Evolutionary conservation across 140 eudicot genomes (phyloP).

Genomic region (Bidens hawaiensis): DNA sequence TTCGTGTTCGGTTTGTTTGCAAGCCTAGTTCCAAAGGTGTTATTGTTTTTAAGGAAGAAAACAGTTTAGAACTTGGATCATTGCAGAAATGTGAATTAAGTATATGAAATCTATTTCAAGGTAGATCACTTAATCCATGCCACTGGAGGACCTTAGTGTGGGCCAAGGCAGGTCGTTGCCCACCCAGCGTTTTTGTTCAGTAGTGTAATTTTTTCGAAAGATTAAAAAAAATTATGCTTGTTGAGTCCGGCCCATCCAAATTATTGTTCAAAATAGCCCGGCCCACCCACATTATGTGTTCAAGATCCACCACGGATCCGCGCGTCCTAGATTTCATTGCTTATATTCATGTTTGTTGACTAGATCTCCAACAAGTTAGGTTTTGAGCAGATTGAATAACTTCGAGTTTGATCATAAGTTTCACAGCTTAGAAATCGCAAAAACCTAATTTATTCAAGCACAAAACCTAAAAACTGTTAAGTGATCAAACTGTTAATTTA

Average conservation of each 20-base stretch:
- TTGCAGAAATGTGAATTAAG: conserved; percentile 1
- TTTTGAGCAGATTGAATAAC: background rate
- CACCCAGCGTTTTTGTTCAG: too few relatives aligned
- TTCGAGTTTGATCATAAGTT: background rate
- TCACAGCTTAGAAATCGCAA: background rate
- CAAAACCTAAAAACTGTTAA: background rate
- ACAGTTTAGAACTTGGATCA: background rate
- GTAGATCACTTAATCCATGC: background rate
- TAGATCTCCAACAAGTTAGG: background rate
- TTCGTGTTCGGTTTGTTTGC: too few relatives aligned
- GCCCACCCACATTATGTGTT: too few relatives aligned
- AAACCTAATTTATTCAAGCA: background rate
- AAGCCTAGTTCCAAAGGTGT: too few relatives aligned
- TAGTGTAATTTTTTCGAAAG: too few relatives aligned
- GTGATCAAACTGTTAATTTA: too few relatives aligned
- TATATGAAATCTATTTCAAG: background rate
- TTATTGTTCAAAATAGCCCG: too few relatives aligned
- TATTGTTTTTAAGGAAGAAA: background rate
- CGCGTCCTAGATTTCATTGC: background rate
- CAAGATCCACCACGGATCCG: too few relatives aligned
- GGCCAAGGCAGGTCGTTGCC: too few relatives aligned
- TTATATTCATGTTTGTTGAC: background rate
- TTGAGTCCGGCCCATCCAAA: too few relatives aligned
- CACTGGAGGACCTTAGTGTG: too few relatives aligned
- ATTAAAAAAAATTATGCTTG: too few relatives aligned